These are phyloP conservation scores for Violaceomyces palustris DNA, from an alignment of 1,284 basidiomycete species.

Conservation along the genomic window DNA sequence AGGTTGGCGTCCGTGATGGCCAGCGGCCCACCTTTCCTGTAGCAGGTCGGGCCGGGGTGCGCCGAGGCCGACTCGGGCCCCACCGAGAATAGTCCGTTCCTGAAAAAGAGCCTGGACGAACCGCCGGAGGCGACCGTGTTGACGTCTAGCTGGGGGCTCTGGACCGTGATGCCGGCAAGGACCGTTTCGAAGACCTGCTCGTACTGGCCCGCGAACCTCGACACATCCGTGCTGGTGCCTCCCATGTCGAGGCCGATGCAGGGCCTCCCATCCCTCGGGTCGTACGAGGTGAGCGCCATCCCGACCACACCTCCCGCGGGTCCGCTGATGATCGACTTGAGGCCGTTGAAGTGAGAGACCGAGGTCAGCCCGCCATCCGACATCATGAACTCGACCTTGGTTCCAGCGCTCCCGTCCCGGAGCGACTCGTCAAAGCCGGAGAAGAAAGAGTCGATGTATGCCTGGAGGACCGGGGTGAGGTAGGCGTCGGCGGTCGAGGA, in stretches of 20 bases:
- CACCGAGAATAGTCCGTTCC: constrained; percentile 48
- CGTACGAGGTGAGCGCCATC: constrained; percentile 77
- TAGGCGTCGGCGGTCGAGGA: constrained; percentile 95
- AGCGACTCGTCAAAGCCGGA: constrained; percentile 74
- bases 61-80: constrained; percentile 50
- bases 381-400: constrained; percentile 52
- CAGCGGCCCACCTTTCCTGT: constrained; percentile 50
- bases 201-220: constrained; percentile 76
- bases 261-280: constrained; percentile 62
- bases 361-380: constrained; percentile 71
- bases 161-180: constrained; percentile 81
- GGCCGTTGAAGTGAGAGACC: constrained; percentile 75
- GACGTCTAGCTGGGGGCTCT: constrained; percentile 66
- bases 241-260: constrained; percentile 63
- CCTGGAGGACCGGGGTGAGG: constrained; percentile 78
- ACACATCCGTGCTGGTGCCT: constrained; percentile 80
- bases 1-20: constrained; percentile 52
- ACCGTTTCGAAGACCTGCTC: constrained; percentile 86
- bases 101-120: constrained; percentile 45
- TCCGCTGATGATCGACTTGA: constrained; percentile 81
- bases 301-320: constrained; percentile 86
- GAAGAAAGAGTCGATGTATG: constrained; percentile 90
- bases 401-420: constrained; percentile 53
- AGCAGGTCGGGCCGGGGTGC: constrained; percentile 49
- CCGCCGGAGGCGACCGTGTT: constrained; percentile 51